Percentiles rank a stretch among this genome's conserved stretches.
These are phyloP conservation scores for Botrytis porri DNA, from an alignment of 2,329 filamentous ascomycete species.

Conservation along the genomic window DNA sequence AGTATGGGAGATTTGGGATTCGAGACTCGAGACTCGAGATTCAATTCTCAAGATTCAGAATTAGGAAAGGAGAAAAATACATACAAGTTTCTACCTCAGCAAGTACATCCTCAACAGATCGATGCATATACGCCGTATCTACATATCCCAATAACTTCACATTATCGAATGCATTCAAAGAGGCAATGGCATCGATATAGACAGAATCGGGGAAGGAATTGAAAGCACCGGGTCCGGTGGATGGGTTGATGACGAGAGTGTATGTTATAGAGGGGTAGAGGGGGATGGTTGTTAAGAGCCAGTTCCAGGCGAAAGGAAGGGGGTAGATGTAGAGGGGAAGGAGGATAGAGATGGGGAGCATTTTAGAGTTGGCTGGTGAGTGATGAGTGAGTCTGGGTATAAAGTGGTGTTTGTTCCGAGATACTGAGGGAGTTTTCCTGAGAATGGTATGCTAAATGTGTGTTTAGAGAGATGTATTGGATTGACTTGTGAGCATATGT, in stretches of 20 bases:
- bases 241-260: slow-evolving; percentile 8
- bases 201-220: neutral
- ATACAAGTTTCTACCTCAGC: neutral
- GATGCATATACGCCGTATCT: neutral
- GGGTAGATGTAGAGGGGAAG: slow-evolving; percentile 13
- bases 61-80: neutral
- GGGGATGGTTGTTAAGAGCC: neutral
- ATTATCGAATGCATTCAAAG: neutral
- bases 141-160: neutral
- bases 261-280: neutral
- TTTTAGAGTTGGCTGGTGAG: too few species aligned
- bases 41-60: neutral
- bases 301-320: neutral
- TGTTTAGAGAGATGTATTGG: neutral
- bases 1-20: too few species aligned
- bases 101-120: neutral
- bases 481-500: neutral
- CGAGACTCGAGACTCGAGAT: neutral
- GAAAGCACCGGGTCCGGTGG: neutral
- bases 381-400: neutral
- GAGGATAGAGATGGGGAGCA: neutral
- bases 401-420: neutral
- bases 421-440: neutral
- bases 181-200: neutral
- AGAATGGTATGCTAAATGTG: neutral